Evolutionary conservation across 2,329 filamentous ascomycete species (phyloP).

Genomic region (Leptographium galeiforme): DNA sequence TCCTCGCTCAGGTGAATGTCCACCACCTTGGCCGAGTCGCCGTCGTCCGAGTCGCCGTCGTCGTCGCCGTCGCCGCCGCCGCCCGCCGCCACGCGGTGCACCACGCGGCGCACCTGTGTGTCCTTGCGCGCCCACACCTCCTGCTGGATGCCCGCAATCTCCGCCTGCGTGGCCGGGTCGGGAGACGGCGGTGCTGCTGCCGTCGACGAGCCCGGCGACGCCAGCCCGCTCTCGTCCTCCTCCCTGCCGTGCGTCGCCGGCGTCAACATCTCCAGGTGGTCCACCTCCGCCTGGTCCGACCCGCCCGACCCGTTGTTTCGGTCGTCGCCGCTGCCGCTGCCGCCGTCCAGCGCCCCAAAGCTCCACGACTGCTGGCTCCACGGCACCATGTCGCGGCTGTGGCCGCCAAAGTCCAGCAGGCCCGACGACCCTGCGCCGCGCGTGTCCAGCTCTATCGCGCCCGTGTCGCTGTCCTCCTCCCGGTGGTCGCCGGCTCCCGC

Average conservation of each 20-base stretch:
- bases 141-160: slow-evolving; percentile 18
- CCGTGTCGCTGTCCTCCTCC: not conserved
- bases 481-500: not conserved
- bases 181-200: slow-evolving; percentile 11
- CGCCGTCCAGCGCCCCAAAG: slow-evolving; percentile 18
- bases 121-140: slow-evolving; percentile 22
- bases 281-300: slow-evolving; percentile 6
- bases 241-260: not conserved
- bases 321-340: not conserved
- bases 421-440: not conserved
- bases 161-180: slow-evolving; percentile 10
- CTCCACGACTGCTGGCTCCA: slow-evolving; percentile 26
- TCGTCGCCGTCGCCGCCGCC: slow-evolving; percentile 8
- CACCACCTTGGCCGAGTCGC: slow-evolving; percentile 29
- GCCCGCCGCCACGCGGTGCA: slow-evolving; percentile 24
- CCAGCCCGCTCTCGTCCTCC: not conserved
- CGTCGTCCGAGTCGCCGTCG: slow-evolving; percentile 16
- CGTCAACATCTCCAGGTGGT: slow-evolving; percentile 5
- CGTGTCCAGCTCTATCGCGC: not conserved
- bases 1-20: slow-evolving; percentile 36
- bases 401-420: slow-evolving; percentile 10
- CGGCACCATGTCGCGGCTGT: slow-evolving; percentile 17
- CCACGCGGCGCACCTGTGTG: slow-evolving; percentile 16
- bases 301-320: slow-evolving; percentile 4
- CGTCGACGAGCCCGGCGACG: not conserved